Conservation (phyloP, 305 asterid genomes). For the Ajuga reptans region DNA sequence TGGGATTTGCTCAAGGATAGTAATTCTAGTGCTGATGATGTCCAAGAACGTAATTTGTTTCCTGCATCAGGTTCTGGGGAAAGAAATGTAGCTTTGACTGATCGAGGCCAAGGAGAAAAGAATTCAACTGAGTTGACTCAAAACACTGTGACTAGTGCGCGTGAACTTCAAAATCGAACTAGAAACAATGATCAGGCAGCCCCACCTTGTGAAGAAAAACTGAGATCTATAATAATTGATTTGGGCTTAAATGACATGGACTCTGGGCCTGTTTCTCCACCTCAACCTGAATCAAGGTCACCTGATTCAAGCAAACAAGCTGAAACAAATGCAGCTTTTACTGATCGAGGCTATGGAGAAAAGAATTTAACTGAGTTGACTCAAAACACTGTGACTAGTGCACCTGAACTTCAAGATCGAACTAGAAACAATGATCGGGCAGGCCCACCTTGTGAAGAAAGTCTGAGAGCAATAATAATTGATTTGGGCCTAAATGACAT, state of each 20-base stretch:
- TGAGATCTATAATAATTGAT: constrained; percentile 33
- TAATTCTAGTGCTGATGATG: constrained; percentile 34
- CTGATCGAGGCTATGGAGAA: constrained; percentile 31
- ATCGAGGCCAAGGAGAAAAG: constrained; percentile 30
- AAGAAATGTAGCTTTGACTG: constrained; percentile 24
- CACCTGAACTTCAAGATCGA: constrained; percentile 28
- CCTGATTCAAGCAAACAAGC: constrained; percentile 28
- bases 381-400: constrained; percentile 27
- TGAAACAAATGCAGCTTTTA: constrained; percentile 21
- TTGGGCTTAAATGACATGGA: constrained; percentile 38
- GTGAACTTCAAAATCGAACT: constrained; percentile 30
- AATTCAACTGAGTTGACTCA: constrained; percentile 20
- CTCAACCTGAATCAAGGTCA: constrained; percentile 29
- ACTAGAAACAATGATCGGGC: constrained; percentile 21
- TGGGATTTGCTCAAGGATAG: constrained; percentile 50
- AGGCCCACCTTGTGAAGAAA: constrained; percentile 44
- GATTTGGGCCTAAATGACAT: constrained; percentile 40
- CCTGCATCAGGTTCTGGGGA: constrained; percentile 33
- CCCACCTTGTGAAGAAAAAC: constrained; percentile 43
- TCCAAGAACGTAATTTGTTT: constrained; percentile 24
- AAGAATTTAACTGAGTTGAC: constrained; percentile 20
- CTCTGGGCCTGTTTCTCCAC: constrained; percentile 27
- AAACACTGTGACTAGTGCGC: constrained; percentile 25
- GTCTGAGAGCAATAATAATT: constrained; percentile 27
- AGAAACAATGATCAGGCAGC: constrained; percentile 22